Conservation (phyloP, 176 grass and related monocot genomes). For the Olyra latifolia region DNA sequence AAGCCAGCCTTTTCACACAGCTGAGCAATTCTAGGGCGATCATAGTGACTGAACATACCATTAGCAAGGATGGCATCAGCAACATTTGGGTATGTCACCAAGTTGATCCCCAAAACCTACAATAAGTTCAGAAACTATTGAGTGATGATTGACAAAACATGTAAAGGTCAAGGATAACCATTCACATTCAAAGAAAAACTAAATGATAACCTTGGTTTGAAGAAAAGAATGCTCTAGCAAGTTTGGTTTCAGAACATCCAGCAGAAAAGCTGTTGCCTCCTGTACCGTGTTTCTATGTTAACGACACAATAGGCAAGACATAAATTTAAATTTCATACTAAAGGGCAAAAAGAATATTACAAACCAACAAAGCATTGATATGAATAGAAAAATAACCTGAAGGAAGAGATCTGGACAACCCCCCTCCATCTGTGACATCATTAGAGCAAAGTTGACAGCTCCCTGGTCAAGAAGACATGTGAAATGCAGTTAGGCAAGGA, state of each 20-base stretch:
- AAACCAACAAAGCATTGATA: constrained; percentile 27
- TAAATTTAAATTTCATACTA: not conserved
- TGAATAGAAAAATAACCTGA: constrained; percentile 59
- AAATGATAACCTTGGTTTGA: constrained; percentile 84
- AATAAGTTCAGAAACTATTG: constrained; percentile 27
- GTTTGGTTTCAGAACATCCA: constrained; percentile 98
- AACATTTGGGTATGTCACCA: constrained; percentile 97
- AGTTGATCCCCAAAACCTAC: constrained; percentile 98
- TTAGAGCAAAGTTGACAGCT: constrained; percentile 95
- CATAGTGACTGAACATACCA: constrained; percentile 99
- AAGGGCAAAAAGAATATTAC: constrained; percentile 9
- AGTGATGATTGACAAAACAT: not conserved
- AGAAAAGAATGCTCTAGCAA: constrained; percentile 92
- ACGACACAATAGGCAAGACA: constrained; percentile 20
- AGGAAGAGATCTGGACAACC: constrained; percentile 98
- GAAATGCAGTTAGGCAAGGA: constrained; percentile 6
- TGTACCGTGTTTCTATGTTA: constrained; percentile 85
- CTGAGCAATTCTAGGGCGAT: constrained; percentile 96
- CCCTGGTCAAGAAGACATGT: constrained; percentile 46
- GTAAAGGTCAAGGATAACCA: not conserved
- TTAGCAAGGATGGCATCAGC: constrained; percentile 99
- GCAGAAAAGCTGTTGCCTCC: constrained; percentile 93
- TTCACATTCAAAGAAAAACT: not conserved
- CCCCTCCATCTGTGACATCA: constrained; percentile 99
- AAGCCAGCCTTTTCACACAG: constrained; percentile 96